Base-by-base conservation (phyloP, 495 filamentous ascomycete species). In the Penicillium argentinense region DNA sequence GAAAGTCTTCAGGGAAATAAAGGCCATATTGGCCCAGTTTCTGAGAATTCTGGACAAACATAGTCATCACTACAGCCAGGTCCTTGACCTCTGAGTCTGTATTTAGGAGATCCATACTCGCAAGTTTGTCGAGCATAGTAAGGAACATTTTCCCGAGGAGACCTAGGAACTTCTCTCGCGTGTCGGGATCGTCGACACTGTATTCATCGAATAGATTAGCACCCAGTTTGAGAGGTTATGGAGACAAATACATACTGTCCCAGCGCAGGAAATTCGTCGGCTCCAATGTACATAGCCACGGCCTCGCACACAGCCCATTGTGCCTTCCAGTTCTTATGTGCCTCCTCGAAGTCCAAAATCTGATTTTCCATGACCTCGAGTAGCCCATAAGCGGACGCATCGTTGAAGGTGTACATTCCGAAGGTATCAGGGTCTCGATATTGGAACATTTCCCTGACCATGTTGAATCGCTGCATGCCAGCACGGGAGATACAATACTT, bases 321-420 rank as follows among this genome's bases (percentile, higher is more conserved):
- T 39, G 62, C 53, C 13, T 64, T 57, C 44, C 53, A 62, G 21
- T 70, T 56, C 14, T 54, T 59, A 13, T 52, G 26, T 8, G 55
- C 61, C 33, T 64, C 59, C 13, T 62, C 42, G 42, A 69, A 74
- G 41, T 69, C 72, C 9, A 68, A 37, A 0, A 76, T 29, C 40
- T 57, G 27, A 47, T 77, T 77, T 40, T 70, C 60, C 9, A 73
- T 45, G 6, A 68, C 42, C 47, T 78, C 73, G 27, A 59, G 21
- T 3, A 66, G 43, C 5, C 71, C 75, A 32, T 65, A 72, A 0
- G 63, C 66, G 22, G 42, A 47, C 21, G 42, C 63, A 32, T 77
- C 67, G 36, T 70, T 72, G 47, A 62, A 71, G 32, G 63, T 63
- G 39, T 72, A 59, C 67, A 76, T 69, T 23, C 43, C 52, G 26